Base-by-base conservation (phyloP, 768 basidiomycete genomes). In the Mycena alexandri region DNA sequence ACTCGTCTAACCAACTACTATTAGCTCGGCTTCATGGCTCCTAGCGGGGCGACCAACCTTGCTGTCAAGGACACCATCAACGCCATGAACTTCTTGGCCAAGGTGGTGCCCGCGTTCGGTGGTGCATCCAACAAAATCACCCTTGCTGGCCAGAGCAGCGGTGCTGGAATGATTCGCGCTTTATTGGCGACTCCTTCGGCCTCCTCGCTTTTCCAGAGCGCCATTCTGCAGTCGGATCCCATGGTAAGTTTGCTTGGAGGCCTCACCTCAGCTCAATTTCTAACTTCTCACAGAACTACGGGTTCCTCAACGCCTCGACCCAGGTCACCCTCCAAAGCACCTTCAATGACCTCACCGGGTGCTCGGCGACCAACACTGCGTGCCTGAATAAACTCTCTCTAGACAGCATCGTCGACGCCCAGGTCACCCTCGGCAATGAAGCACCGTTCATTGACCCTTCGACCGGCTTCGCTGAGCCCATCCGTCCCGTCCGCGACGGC, bases 181-280 rank as follows among this genome's bases (percentile, higher is more conserved):
- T 81, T 96, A 53, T 84, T 96, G 44, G 92, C 90, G 14, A 82
- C 83, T 3, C 92, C 94, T 3, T 87, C 89, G 3, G 94, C 90
- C 0, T 83, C 86, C 22, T 82, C 86, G 1, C 81, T 95, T 55
- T 96, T 96, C 83, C 82, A 85, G 63, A 90, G 86, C 57, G 93
- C 90, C 0, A 94, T 95, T 63, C 75, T 96, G 21, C 94, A 96
- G 60, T 95, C 93, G 0, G 95, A 96, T 73, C 92, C 95, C 3
- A 93, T 96, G 88, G 93, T 91, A 72, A 63, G 85, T 73, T 22
- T 29, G 34, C 41, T 36, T 43, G 19, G 11, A 61, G 9, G 34
- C 51, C 38, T 24, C 42, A 29, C 21, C 34, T 61, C 10, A 42
- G 54, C 70, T 67, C 33, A 64, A 52, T 22, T 56, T n/a, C 64